phyloP scores from a whole-genome alignment of 371 early-diverging fungal genomes.

The Catenaria anguillulae region DNA sequence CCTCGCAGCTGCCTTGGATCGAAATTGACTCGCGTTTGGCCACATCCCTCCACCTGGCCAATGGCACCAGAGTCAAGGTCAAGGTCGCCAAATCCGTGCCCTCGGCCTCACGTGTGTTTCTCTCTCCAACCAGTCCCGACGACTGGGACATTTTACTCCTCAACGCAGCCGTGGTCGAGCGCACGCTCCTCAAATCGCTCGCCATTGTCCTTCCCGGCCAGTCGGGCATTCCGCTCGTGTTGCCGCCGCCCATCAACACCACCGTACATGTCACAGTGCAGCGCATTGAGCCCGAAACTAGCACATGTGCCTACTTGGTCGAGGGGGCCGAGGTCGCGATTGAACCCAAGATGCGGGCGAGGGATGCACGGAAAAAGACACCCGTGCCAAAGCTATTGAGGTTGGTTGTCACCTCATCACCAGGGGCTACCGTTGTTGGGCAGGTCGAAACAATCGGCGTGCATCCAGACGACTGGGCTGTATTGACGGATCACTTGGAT shows the following conservation, averaged over 20 bases:
- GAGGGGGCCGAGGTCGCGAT: background rate
- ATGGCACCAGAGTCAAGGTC: too few relatives aligned
- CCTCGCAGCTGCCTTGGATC: too few relatives aligned
- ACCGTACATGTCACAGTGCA: background rate
- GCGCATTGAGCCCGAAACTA: background rate
- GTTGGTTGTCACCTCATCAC: too few relatives aligned
- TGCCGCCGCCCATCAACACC: background rate
- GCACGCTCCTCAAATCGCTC: background rate
- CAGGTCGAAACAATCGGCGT: too few relatives aligned
- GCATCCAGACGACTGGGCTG: background rate
- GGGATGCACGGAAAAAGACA: too few relatives aligned
- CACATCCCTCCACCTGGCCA: too few relatives aligned
- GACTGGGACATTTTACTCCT: background rate
- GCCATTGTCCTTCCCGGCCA: background rate
- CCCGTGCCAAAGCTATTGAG: too few relatives aligned
- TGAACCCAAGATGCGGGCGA: background rate
- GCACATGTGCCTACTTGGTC: background rate
- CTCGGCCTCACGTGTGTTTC: background rate
- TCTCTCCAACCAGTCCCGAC: background rate
- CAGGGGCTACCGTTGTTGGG: too few relatives aligned
- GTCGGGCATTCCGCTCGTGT: background rate
- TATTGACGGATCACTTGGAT: background rate
- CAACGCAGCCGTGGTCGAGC: background rate
- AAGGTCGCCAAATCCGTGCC: background rate
- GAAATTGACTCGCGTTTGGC: too few relatives aligned